phyloP scores from a whole-genome alignment of 805 yeast genomes.

The Kregervanrija pseudodelftensis region DNA sequence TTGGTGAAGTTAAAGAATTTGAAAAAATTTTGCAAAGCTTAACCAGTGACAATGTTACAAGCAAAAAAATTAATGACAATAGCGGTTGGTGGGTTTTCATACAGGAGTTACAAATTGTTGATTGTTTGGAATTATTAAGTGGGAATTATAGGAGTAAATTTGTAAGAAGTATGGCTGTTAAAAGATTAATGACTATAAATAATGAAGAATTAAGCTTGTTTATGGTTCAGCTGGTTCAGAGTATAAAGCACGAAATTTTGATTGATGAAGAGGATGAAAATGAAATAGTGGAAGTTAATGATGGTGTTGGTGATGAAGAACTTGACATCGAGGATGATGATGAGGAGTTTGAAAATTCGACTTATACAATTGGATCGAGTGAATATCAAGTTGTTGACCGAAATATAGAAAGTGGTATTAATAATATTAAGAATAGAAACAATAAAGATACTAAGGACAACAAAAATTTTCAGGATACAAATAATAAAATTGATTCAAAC shows the following conservation, averaged over 20 bases:
- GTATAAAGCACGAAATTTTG: slow-evolving; percentile 66
- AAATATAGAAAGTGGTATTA: no score
- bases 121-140: slow-evolving; percentile 67
- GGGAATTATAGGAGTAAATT: slow-evolving; percentile 65
- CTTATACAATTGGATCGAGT: slow-evolving; percentile 23
- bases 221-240: slow-evolving; percentile 84
- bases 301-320: slow-evolving; percentile 4
- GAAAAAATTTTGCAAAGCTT: slow-evolving; percentile 33
- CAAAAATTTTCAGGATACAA: no score
- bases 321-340: slow-evolving; percentile 12
- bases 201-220: slow-evolving; percentile 78
- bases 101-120: slow-evolving; percentile 28
- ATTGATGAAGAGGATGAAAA: slow-evolving; percentile 14
- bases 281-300: not conserved
- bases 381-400: slow-evolving; percentile 27
- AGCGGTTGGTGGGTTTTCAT: slow-evolving; percentile 23
- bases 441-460: no score
- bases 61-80: not conserved
- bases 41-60: slow-evolving; percentile 8
- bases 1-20: slow-evolving; percentile 71
- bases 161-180: slow-evolving; percentile 83
- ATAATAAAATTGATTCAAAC: slow-evolving; percentile 11
- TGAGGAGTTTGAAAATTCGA: slow-evolving; percentile 11
- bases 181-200: slow-evolving; percentile 66
- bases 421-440: no score